These are phyloP conservation scores for Neurospora intermedia DNA, from an alignment of 495 filamentous ascomycete genomes.

Conservation along the genomic window DNA sequence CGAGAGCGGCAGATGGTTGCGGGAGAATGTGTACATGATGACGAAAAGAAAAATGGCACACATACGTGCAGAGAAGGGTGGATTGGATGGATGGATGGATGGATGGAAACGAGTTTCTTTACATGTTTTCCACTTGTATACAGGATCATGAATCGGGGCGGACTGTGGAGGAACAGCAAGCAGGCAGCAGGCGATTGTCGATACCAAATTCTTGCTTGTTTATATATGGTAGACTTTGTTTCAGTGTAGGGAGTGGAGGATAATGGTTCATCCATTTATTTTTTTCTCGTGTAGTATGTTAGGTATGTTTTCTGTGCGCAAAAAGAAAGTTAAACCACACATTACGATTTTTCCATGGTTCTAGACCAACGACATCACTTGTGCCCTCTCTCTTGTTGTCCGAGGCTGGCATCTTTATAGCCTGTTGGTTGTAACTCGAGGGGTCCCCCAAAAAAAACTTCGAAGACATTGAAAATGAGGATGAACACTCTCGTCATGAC, in stretches of 20 bases:
- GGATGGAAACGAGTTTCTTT: neutral
- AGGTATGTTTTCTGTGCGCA: no score
- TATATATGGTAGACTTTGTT: neutral
- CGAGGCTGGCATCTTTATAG: no score
- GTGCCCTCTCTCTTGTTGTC: no score
- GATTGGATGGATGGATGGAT: neutral
- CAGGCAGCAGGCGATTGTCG: neutral
- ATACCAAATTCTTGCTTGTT: neutral
- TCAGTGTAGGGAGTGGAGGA: neutral
- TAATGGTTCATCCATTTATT: neutral
- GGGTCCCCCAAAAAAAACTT: no score
- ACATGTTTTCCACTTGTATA: neutral
- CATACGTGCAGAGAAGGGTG: neutral
- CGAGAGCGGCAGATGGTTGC: neutral
- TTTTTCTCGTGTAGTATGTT: neutral
- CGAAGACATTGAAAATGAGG: no score
- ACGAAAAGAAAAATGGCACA: neutral
- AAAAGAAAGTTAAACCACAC: no score
- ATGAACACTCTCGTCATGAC: no score
- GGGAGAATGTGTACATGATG: neutral
- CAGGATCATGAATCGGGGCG: neutral
- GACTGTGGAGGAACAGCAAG: neutral
- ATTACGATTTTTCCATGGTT: no score
- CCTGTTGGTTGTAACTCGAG: no score
- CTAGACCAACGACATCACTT: no score